These are phyloP conservation scores for Pterocarpus santalinus DNA, from an alignment of 306 rosid species.

Conservation along the genomic window DNA sequence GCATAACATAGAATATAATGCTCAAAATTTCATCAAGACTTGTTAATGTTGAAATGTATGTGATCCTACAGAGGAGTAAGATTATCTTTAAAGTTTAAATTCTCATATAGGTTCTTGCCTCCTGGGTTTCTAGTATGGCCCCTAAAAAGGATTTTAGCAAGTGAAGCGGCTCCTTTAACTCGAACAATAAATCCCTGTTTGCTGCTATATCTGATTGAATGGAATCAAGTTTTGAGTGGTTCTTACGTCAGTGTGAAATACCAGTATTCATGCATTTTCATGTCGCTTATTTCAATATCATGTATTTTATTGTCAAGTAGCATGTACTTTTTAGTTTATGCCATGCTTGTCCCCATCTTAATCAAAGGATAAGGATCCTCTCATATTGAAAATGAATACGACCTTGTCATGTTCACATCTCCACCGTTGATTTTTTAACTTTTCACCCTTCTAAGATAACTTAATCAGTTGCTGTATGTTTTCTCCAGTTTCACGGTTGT, in stretches of 20 bases:
- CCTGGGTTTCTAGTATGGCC: constrained; percentile 26
- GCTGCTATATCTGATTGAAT: constrained; percentile 32
- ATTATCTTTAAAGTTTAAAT: background rate
- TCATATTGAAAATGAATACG: no score
- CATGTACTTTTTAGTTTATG: background rate
- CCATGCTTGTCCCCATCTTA: background rate
- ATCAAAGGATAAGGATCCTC: background rate
- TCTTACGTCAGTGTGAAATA: constrained; percentile 26
- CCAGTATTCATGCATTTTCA: background rate
- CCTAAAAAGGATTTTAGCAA: constrained; percentile 30
- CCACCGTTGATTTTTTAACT: no score
- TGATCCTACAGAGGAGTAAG: constrained; percentile 9
- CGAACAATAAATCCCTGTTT: constrained; percentile 5
- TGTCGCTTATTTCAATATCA: no score
- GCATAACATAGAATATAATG: background rate
- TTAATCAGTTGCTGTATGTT: background rate
- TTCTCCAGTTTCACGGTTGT: constrained; percentile 24
- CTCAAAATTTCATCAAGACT: constrained; percentile 18
- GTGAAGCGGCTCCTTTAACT: constrained; percentile 7
- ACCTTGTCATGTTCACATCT: no score
- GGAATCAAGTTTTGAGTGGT: background rate
- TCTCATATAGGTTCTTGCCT: background rate
- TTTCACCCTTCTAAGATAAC: no score
- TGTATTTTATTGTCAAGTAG: background rate
- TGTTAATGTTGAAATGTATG: background rate